Conservation (phyloP, 805 yeast genomes). For the Myxozyma geophila region DNA sequence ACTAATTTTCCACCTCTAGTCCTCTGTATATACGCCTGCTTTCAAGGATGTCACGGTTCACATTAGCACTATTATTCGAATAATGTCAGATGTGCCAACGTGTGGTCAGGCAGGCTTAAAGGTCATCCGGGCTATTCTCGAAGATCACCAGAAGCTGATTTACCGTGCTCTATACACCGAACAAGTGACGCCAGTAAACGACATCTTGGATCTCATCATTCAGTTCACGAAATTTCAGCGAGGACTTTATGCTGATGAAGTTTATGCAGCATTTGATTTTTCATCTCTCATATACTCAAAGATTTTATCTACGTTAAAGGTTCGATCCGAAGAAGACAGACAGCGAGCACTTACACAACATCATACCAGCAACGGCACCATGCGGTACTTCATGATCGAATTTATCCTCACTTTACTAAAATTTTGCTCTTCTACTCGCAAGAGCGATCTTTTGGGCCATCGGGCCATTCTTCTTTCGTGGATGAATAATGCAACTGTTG, state of each 20-base stretch:
- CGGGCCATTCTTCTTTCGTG: slow-evolving; percentile 65
- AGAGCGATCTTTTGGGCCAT: slow-evolving; percentile 66
- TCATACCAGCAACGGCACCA: slow-evolving; percentile 5
- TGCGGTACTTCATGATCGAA: slow-evolving; percentile 60
- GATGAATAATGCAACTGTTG: slow-evolving; percentile 67
- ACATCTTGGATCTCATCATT: slow-evolving; percentile 61
- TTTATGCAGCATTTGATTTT: slow-evolving; percentile 71
- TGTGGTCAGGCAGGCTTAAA: slow-evolving; percentile 3
- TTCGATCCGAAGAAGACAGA: slow-evolving; percentile 5
- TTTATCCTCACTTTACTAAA: slow-evolving; percentile 64
- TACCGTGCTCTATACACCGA: slow-evolving; percentile 67
- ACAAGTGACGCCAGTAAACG: slow-evolving; percentile 63
- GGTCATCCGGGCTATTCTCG: slow-evolving; percentile 58
- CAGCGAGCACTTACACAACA: neutral
- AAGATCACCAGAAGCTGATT: slow-evolving; percentile 62
- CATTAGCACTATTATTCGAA: slow-evolving; percentile 2
- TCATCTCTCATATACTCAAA: slow-evolving; percentile 64
- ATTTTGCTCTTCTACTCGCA: slow-evolving; percentile 55
- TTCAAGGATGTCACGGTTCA: slow-evolving; percentile 17
- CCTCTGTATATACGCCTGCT: slow-evolving; percentile 15
- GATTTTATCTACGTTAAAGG: slow-evolving; percentile 47
- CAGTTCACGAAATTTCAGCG: slow-evolving; percentile 56
- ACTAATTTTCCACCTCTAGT: neutral
- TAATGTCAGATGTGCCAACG: neutral
- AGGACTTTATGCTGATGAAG: slow-evolving; percentile 58